Evolutionary conservation across 2,329 filamentous ascomycete genomes (phyloP).

Genomic region (Penicillium sp.): DNA sequence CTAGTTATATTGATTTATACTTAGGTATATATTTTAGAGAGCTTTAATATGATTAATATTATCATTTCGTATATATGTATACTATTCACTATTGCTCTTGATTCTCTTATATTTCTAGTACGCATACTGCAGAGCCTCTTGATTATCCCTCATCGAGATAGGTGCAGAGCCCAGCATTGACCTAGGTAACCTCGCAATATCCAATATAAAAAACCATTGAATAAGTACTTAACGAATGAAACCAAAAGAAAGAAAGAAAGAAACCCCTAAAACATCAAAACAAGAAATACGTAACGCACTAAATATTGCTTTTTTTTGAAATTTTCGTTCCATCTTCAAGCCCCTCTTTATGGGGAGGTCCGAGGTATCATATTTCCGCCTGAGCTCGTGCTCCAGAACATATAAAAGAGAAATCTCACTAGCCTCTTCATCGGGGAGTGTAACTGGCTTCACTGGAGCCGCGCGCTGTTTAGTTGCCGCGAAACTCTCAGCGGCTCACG

Average conservation of each 20-base stretch:
- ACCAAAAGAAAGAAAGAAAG: background rate
- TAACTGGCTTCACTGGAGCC: constrained; percentile 29
- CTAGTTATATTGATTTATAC: background rate
- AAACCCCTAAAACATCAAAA: background rate
- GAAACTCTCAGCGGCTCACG: constrained; percentile 20
- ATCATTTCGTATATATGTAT: background rate
- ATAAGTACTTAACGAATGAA: background rate
- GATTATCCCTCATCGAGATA: background rate
- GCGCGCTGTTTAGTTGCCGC: constrained; percentile 24
- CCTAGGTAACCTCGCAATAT: background rate
- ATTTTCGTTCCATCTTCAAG: constrained; percentile 20
- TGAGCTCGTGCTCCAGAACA: constrained; percentile 16
- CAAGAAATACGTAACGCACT: background rate
- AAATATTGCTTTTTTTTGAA: constrained; percentile 22
- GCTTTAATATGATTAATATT: background rate
- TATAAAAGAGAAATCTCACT: constrained; percentile 16
- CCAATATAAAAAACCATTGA: background rate
- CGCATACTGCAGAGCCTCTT: background rate
- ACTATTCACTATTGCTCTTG: too few species aligned
- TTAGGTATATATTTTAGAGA: background rate
- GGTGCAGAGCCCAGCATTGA: constrained; percentile 1
- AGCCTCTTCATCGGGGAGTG: constrained; percentile 17
- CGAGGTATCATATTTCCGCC: constrained; percentile 37
- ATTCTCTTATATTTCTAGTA: background rate
- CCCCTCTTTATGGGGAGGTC: constrained; percentile 23